Evolutionary conservation across 2,329 filamentous ascomycete species (phyloP).

Genomic region (Sarocladium strictum): DNA sequence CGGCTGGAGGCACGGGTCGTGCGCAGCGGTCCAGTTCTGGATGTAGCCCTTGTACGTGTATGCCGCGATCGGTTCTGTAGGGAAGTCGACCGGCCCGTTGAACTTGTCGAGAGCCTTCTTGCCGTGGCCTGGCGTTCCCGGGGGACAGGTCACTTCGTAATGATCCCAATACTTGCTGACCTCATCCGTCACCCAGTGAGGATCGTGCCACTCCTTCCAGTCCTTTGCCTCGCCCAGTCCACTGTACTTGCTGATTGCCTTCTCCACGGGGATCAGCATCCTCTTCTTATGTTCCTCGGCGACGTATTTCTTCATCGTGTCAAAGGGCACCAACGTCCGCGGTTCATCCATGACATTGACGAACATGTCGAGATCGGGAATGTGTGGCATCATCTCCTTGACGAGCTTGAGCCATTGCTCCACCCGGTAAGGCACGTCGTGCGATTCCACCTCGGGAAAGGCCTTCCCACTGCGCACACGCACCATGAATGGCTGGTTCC

Average conservation of each 20-base stretch:
- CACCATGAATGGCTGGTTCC: constrained; percentile 38
- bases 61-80: constrained; percentile 26
- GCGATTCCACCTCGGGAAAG: constrained; percentile 20
- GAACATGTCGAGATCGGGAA: constrained; percentile 62
- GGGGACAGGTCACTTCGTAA: constrained; percentile 50
- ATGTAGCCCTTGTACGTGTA: constrained; percentile 44
- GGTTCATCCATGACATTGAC: constrained; percentile 62
- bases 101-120: constrained; percentile 26
- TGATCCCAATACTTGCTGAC: constrained; percentile 49
- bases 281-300: constrained; percentile 39
- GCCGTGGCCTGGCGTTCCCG: constrained; percentile 41
- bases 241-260: constrained; percentile 24
- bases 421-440: constrained; percentile 34
- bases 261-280: constrained; percentile 27
- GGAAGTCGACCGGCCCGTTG: constrained; percentile 26
- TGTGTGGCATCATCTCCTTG: constrained; percentile 41
- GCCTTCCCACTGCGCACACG: constrained; percentile 41
- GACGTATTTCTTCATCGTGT: constrained; percentile 47
- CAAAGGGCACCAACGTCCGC: constrained; percentile 52
- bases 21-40: constrained; percentile 51
- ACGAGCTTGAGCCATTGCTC: constrained; percentile 45
- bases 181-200: constrained; percentile 37
- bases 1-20: constrained; percentile 56
- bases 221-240: constrained; percentile 32
- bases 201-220: constrained; percentile 33